Base-by-base conservation (phyloP, 495 filamentous ascomycete species). In the Annulohypoxylon bovei region DNA sequence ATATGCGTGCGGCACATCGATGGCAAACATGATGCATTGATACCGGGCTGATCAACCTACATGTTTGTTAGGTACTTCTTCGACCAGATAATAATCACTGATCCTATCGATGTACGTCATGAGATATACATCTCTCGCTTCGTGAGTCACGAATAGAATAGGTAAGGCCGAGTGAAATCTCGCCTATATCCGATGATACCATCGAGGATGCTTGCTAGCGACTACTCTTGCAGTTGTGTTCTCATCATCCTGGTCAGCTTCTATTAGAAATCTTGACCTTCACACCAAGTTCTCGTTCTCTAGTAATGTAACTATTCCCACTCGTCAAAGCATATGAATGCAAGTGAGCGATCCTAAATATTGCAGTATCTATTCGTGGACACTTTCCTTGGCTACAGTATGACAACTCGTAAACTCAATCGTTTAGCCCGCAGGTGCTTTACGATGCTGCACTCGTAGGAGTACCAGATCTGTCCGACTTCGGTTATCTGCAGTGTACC, bases 401-500 rank as follows among this genome's bases (percentile, higher is more conserved):
- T 18, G 58, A 63, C 39, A 47, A 40, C 47, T 44, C 55, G 49
- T 54, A 32, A 39, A 16, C 67, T 62, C 64, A 32, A 68, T 71
- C 42, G 69, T 58, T 69, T 57, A 46, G 57, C 52, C 57, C 60
- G 61, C 65, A 64, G 62, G 61, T 54, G 72, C 65, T 72, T 63
- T 53, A 53, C 68, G 75, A 77, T 77, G 67, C 72, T 75, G 72
- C 67, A 68, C 66, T 58, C 57, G 60, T 53, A 66, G 67, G 67
- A 67, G 75, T 73, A 77, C 75, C 61, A 77, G 75, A 77, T 77
- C 73, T 77, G 75, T 77, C 72, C 67, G 39, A 75, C 75, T 63
- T 77, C 75, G 75, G 75, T 70, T 77, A 75, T 75, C 75, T 75
- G 70, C 72, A 77, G 75, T 77, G 53, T 52, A 50, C 63, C 75